Conservation (phyloP, 129 eudicot species). For the Arctium lappa region DNA sequence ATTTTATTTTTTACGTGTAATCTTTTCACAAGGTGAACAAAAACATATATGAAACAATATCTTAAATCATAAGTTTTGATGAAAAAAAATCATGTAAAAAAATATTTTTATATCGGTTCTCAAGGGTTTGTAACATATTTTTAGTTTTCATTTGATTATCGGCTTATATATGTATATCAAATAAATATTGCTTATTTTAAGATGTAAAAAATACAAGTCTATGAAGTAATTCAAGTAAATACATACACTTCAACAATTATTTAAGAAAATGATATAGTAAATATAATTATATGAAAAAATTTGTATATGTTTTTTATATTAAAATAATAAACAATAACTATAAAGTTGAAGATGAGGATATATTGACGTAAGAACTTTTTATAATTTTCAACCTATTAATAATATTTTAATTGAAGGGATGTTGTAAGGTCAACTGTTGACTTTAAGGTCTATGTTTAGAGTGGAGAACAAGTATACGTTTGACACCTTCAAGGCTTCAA, state of each 20-base stretch:
- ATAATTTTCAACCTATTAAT: neutral
- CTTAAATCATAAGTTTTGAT: too few species aligned
- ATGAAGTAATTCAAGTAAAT: too few species aligned
- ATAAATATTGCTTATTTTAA: neutral
- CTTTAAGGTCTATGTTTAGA: neutral
- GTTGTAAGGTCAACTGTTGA: neutral
- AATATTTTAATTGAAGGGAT: neutral
- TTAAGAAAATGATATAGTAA: neutral
- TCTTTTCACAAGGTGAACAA: too few species aligned
- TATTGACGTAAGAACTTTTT: neutral
- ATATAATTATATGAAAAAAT: neutral
- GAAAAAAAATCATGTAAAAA: too few species aligned
- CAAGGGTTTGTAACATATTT: too few species aligned
- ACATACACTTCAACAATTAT: neutral
- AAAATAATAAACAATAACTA: neutral
- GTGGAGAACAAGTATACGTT: neutral
- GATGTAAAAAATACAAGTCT: neutral
- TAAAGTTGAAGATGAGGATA: neutral
- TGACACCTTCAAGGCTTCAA: neutral
- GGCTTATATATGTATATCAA: neutral
- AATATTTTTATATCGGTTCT: too few species aligned
- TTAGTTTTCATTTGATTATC: too few species aligned
- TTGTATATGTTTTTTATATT: neutral
- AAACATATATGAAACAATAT: too few species aligned
- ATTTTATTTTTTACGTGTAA: too few species aligned